phyloP scores from a whole-genome alignment of 2,329 filamentous ascomycete genomes.

The Stenocarpella maydis region DNA sequence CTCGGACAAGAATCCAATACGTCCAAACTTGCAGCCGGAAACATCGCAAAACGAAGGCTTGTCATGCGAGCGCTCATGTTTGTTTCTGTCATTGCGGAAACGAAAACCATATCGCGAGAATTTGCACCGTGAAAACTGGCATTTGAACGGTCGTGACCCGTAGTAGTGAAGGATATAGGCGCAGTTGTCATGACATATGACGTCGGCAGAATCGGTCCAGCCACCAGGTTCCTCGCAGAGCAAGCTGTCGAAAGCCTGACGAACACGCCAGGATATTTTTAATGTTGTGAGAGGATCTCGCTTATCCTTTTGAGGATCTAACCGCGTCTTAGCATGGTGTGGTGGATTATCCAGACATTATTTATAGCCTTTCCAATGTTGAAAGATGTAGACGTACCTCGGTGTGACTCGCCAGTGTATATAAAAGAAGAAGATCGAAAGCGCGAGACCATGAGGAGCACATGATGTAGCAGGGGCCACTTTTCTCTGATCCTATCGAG shows the following conservation, averaged over 20 bases:
- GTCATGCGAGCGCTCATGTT: background rate
- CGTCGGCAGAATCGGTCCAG: too few species aligned
- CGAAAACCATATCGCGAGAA: background rate
- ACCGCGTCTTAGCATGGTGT: too few species aligned
- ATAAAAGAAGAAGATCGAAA: background rate
- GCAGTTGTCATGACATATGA: background rate
- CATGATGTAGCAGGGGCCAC: background rate
- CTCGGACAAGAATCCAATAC: background rate
- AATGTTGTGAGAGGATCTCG: background rate
- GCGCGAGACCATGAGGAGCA: background rate
- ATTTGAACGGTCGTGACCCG: background rate
- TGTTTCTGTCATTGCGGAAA: background rate
- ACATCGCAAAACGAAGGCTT: background rate
- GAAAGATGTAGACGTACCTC: background rate
- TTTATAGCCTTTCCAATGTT: too few species aligned
- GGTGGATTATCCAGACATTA: too few species aligned
- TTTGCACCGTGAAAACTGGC: background rate
- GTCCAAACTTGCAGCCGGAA: background rate
- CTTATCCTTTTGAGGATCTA: background rate
- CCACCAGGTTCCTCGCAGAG: background rate
- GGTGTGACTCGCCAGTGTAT: background rate
- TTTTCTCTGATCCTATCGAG: too few species aligned
- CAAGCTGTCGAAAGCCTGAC: background rate
- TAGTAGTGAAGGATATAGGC: background rate
- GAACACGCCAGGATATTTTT: background rate